Percentiles rank a stretch among this genome's conserved stretches.
These are phyloP conservation scores for Eucalyptus virginea DNA, from an alignment of 345 rosid genomes.

Conservation along the genomic window DNA sequence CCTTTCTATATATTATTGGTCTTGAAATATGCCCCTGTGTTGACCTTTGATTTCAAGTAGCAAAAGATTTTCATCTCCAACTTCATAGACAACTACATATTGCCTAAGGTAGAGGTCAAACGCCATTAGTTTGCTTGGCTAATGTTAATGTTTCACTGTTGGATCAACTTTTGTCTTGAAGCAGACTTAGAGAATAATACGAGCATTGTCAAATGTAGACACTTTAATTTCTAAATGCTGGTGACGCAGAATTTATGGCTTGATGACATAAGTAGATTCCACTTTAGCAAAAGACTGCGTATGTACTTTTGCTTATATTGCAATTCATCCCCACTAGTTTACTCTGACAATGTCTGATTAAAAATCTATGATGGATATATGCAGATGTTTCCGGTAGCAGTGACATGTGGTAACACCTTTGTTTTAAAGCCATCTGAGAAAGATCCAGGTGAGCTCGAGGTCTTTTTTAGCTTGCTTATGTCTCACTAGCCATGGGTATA, in stretches of 20 bases:
- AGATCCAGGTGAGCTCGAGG: conserved; percentile 64
- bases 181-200: neutral
- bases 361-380: neutral
- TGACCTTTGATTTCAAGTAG: neutral
- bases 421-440: conserved; percentile 95
- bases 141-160: neutral
- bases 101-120: neutral
- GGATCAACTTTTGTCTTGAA: neutral
- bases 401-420: conserved; percentile 91
- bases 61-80: neutral
- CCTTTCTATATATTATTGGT: neutral
- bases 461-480: neutral
- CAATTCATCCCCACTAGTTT: neutral
- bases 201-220: neutral
- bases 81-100: neutral
- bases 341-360: neutral
- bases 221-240: neutral
- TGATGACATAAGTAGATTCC: neutral
- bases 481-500: neutral
- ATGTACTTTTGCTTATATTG: neutral
- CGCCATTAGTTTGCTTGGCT: neutral
- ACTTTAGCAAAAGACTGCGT: neutral
- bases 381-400: conserved; percentile 97
- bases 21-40: neutral
- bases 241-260: neutral